phyloP scores from a whole-genome alignment of 257 asterid genomes.

The Dorcoceras hygrometricum region DNA sequence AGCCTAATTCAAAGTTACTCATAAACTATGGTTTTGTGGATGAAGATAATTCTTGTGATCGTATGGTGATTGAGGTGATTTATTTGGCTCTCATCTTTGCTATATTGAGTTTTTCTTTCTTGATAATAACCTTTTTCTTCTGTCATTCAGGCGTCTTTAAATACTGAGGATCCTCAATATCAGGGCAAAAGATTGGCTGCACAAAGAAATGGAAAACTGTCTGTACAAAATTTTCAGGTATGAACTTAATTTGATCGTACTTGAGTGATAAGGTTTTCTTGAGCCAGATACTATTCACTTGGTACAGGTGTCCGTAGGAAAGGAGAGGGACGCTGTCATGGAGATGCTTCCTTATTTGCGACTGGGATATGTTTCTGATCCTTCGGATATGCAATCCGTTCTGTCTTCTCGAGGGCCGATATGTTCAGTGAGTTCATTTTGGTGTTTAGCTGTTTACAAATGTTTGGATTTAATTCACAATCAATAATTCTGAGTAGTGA shows the following conservation, averaged over 20 bases:
- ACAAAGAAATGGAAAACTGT: constrained; percentile 89
- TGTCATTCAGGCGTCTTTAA: constrained; percentile 71
- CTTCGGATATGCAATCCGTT: constrained; percentile 88
- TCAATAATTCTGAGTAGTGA: neutral
- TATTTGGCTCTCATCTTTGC: constrained; percentile 16
- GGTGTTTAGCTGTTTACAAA: neutral
- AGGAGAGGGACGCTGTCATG: constrained; percentile 82
- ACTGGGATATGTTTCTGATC: constrained; percentile 91
- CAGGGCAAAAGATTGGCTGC: constrained; percentile 98
- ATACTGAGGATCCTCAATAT: constrained; percentile 96
- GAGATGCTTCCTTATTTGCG: constrained; percentile 98
- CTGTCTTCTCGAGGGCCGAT: constrained; percentile 92
- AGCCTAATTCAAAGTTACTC: constrained; percentile 87
- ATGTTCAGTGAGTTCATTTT: constrained; percentile 69
- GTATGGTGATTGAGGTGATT: constrained; percentile 74
- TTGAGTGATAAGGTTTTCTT: constrained; percentile 1
- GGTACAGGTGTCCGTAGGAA: constrained; percentile 71
- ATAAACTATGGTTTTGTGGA: constrained; percentile 98
- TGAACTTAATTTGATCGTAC: neutral
- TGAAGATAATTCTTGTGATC: constrained; percentile 85
- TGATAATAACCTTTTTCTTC: constrained; percentile 25
- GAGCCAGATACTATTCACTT: constrained; percentile 17
- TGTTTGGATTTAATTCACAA: neutral
- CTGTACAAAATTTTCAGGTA: constrained; percentile 85
- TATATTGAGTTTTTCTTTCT: constrained; percentile 21